Conservation (phyloP, 2,329 filamentous ascomycete genomes). For the Annulohypoxylon truncatum region DNA sequence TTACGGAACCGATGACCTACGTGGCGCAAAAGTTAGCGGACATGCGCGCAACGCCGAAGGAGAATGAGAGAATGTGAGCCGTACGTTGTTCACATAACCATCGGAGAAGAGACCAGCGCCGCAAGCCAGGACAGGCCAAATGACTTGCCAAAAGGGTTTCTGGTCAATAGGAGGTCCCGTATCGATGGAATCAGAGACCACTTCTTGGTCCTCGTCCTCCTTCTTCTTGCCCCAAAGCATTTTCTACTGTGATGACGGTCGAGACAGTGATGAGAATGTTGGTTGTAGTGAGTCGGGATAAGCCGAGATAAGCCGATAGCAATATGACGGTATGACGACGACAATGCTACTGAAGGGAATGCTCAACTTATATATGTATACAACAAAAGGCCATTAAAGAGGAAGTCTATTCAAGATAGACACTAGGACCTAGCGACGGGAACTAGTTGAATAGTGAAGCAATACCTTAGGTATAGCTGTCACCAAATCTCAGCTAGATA, state of each 20-base stretch:
- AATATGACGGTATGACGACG: background rate
- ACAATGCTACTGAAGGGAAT: background rate
- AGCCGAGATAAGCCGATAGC: slow-evolving; percentile 4
- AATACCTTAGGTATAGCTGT: slow-evolving; percentile 4
- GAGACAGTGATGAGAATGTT: background rate
- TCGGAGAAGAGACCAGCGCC: slow-evolving; percentile 92
- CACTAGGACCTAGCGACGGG: slow-evolving; percentile 15
- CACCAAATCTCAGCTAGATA: slow-evolving; percentile 9
- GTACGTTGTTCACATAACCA: slow-evolving; percentile 89
- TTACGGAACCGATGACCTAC: slow-evolving; percentile 87
- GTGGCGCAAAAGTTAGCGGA: slow-evolving; percentile 17
- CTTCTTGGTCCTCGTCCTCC: slow-evolving; percentile 36
- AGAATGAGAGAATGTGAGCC: slow-evolving; percentile 26
- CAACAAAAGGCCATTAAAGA: background rate
- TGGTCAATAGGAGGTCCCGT: slow-evolving; percentile 41
- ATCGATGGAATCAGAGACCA: slow-evolving; percentile 26
- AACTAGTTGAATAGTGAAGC: slow-evolving; percentile 8
- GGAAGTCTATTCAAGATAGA: background rate
- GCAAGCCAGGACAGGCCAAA: slow-evolving; percentile 82
- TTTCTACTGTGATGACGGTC: background rate
- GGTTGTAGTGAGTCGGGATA: background rate
- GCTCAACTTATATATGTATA: background rate
- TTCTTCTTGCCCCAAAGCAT: slow-evolving; percentile 45
- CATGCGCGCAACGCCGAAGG: background rate
- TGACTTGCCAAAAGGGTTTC: slow-evolving; percentile 49